Conservation (phyloP, 2,329 filamentous ascomycete species). For the Fusarium piperis region DNA sequence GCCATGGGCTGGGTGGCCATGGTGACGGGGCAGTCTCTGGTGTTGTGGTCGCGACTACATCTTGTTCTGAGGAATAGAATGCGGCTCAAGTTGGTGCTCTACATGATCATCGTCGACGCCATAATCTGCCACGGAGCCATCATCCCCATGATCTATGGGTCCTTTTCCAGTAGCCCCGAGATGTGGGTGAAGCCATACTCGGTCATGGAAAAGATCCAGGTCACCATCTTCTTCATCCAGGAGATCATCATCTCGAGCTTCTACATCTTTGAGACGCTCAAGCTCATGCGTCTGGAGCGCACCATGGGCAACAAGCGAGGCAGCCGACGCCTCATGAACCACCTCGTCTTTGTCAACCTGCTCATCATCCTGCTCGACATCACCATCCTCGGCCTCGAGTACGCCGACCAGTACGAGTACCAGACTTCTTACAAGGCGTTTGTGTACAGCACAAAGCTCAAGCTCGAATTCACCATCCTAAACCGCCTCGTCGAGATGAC, state of each 20-base stretch:
- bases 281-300: conserved; percentile 57
- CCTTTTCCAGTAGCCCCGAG: conserved; percentile 48
- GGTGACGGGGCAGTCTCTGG: conserved; percentile 69
- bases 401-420: conserved; percentile 48
- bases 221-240: conserved; percentile 65
- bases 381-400: conserved; percentile 51
- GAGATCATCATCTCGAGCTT: conserved; percentile 63
- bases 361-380: conserved; percentile 58
- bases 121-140: conserved; percentile 63
- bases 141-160: conserved; percentile 64
- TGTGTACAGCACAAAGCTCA: conserved; percentile 53
- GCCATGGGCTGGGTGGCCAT: conserved; percentile 52
- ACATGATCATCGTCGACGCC: conserved; percentile 66
- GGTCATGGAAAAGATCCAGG: conserved; percentile 64
- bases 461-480: conserved; percentile 53
- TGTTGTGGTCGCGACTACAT: conserved; percentile 71
- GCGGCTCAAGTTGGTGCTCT: conserved; percentile 59
- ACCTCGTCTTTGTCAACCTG: conserved; percentile 57
- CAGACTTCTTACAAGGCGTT: conserved; percentile 51
- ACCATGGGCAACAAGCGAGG: conserved; percentile 35
- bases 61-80: conserved; percentile 63
- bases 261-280: conserved; percentile 64
- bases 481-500: conserved; percentile 50
- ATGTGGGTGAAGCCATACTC: conserved; percentile 48
- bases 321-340: conserved; percentile 44